Base-by-base conservation (phyloP, 371 early-diverging fungal species). In the Nematocida parisii region DNA sequence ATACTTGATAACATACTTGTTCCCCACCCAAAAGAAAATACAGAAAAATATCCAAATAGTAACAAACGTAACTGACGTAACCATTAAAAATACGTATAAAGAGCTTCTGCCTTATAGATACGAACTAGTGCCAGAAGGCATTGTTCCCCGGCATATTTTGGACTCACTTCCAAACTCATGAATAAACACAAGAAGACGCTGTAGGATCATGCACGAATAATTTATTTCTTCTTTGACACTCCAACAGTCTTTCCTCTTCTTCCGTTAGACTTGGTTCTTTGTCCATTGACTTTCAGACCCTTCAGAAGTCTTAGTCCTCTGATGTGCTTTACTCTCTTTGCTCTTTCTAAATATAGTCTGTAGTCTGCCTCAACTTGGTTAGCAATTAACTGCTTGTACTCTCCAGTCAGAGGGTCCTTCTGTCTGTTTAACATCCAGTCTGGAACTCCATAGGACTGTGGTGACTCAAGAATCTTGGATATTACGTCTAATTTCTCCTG, bases 351-450 rank as follows among this genome's bases (percentile, higher is more conserved):
- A 54, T 73, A 75, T 61, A 87, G 71, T 72, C 88, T 83, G 55
- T 85, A 80, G 45, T 83, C 84, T 15, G 84, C 86, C 81, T 88
- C 96, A 50, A 97, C 89, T 83, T 89, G 90, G 91, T 95, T 95
- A 83, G 94, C 91, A 83, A 97, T 89, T 74, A 93, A 88, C 89
- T 97, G 97, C 73, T 90, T 88, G 91, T 90, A 91, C 88, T 91
- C 92, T 87, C 96, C 96, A 85, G 93, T 93, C 85, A 90, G 89
- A 85, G 91, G 89, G 90, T 97, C 95, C 91, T 93, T 96, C 89
- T 95, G 95, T 87, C 94, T 90, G 92, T 97, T 97, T 58, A 95
- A 91, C 91, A 95, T 93, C 93, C 94, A 95, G 88, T 91, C 90
- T 83, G 98, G 98, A 89, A 97, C 94, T 89, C 94, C 94, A 91